phyloP scores from a whole-genome alignment of 1,284 basidiomycete species.

The Xerocomus cyaneibrunnescens region DNA sequence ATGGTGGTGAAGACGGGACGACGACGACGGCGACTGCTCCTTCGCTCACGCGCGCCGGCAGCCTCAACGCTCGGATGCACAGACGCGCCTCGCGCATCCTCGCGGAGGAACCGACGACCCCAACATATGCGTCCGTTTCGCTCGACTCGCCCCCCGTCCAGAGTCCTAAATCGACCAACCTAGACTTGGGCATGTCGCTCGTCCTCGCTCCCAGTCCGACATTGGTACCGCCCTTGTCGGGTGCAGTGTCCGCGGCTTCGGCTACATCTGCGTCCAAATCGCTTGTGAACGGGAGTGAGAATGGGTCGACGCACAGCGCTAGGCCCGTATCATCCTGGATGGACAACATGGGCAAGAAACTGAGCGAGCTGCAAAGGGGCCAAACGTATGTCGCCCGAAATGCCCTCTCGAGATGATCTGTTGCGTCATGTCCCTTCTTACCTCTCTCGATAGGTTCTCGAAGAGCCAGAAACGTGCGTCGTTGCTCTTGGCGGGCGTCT shows the following conservation, averaged over 20 bases:
- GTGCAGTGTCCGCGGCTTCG: not conserved
- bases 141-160: not conserved
- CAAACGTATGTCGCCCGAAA: slow-evolving; percentile 49
- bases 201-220: slow-evolving; percentile 10
- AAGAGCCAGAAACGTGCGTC: slow-evolving; percentile 68
- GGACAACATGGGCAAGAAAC: slow-evolving; percentile 57
- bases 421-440: not conserved
- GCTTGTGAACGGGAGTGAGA: not conserved
- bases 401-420: not conserved
- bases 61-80: slow-evolving; percentile 17
- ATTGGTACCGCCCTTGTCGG: not conserved
- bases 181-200: slow-evolving; percentile 13
- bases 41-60: slow-evolving; percentile 19
- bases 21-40: not conserved
- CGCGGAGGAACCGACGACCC: not conserved
- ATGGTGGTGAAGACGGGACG: not conserved
- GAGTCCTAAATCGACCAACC: not conserved
- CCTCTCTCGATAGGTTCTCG: slow-evolving; percentile 44
- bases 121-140: not conserved
- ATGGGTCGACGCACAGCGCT: slow-evolving; percentile 15
- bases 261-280: not conserved
- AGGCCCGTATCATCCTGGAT: slow-evolving; percentile 44
- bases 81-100: slow-evolving; percentile 12
- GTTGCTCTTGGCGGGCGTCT: slow-evolving; percentile 61
- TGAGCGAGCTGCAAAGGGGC: slow-evolving; percentile 55